Percentiles rank a stretch among this genome's conserved stretches.
Conservation (phyloP, 805 yeast species). For the Teunomyces stri region DNA sequence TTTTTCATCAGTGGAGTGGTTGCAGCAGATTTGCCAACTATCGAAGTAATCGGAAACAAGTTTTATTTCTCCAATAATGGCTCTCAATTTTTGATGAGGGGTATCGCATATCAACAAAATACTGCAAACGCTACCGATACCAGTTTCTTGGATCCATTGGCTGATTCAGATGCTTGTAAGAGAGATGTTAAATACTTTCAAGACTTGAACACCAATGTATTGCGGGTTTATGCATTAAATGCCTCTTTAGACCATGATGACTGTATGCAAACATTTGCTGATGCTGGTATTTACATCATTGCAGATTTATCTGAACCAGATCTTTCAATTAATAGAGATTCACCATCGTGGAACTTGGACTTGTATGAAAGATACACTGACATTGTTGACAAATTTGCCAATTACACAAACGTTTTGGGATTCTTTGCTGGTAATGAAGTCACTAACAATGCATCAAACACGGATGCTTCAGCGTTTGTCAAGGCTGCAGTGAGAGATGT, state of each 20-base stretch:
- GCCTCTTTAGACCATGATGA: constrained; percentile 36
- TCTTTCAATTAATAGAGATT: constrained; percentile 68
- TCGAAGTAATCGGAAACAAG: constrained; percentile 44
- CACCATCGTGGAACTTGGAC: constrained; percentile 74
- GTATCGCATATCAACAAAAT: constrained; percentile 45
- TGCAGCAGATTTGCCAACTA: constrained; percentile 20
- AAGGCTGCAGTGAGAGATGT: constrained; percentile 94
- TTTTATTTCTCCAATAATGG: constrained; percentile 43
- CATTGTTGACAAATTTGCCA: constrained; percentile 77
- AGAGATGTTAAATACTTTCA: constrained; percentile 41
- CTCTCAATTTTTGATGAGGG: constrained; percentile 42
- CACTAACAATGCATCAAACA: constrained; percentile 75
- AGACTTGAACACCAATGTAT: constrained; percentile 39
- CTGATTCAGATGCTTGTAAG: constrained; percentile 40
- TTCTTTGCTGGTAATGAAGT: constrained; percentile 99
- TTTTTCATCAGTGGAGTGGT: constrained; percentile 11
- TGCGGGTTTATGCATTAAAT: constrained; percentile 44
- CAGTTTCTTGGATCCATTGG: constrained; percentile 37
- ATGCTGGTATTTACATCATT: constrained; percentile 44
- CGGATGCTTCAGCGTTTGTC: constrained; percentile 89
- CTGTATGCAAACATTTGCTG: constrained; percentile 39
- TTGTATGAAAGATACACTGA: constrained; percentile 73
- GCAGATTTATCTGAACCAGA: constrained; percentile 65
- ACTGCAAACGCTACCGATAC: constrained; percentile 25
- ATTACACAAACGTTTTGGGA: constrained; percentile 81